Percentiles rank a stretch among this genome's conserved stretches.
Evolutionary conservation across 768 basidiomycete genomes (phyloP).

Genomic region (Suillus bovinus): DNA sequence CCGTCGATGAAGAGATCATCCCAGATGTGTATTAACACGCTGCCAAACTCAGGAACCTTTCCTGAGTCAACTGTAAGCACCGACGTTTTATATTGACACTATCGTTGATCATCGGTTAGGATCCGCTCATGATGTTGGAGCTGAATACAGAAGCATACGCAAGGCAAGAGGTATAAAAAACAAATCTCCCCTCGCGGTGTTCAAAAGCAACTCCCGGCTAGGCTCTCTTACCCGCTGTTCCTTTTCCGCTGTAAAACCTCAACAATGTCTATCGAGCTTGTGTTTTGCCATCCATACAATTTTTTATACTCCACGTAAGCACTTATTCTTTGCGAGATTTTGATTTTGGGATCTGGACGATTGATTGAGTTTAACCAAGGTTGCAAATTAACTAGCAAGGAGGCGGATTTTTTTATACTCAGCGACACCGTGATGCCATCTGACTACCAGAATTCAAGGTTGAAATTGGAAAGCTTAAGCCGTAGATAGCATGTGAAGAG

Average conservation of each 20-base stretch:
- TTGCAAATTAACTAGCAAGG: background rate
- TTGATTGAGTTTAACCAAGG: background rate
- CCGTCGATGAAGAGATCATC: slow-evolving; percentile 63
- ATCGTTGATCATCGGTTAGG: background rate
- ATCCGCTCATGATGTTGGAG: background rate
- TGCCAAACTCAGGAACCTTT: slow-evolving; percentile 58
- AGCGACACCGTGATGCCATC: background rate
- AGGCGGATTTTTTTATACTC: background rate
- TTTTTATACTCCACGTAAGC: too few species aligned
- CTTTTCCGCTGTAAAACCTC: background rate
- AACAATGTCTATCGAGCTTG: background rate
- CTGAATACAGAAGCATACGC: background rate
- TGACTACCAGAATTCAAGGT: background rate
- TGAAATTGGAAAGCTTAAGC: too few species aligned
- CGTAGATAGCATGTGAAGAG: background rate
- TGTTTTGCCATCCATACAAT: background rate
- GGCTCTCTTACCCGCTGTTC: background rate
- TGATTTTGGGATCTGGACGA: background rate
- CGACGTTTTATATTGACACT: background rate
- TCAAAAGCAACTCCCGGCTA: background rate
- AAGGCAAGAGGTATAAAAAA: background rate
- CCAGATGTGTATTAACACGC: slow-evolving; percentile 82
- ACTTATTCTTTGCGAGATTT: too few species aligned
- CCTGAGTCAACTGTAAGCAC: background rate
- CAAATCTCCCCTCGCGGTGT: background rate